These are phyloP conservation scores for Chrysanthemum seticuspe DNA, from an alignment of 129 eudicot genomes.

Conservation along the genomic window DNA sequence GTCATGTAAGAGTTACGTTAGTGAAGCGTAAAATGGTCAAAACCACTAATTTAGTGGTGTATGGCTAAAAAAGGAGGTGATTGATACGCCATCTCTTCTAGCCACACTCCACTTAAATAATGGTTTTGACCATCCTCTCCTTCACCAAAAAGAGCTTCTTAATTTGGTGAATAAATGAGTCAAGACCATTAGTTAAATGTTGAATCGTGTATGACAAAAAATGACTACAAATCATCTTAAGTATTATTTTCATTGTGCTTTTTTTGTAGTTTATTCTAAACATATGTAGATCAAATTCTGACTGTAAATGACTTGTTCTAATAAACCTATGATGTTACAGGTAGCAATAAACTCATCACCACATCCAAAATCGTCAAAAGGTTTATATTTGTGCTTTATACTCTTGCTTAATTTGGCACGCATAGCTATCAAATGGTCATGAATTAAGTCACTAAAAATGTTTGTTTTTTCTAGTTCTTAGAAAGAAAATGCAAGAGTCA, in stretches of 20 bases:
- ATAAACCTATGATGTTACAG: conserved; percentile 35
- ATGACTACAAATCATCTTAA: not conserved
- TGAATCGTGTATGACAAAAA: too few species aligned
- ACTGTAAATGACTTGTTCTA: conserved; percentile 11
- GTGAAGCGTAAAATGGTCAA: too few species aligned
- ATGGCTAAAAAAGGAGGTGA: too few species aligned
- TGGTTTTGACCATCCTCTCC: too few species aligned
- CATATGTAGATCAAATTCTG: conserved; percentile 9
- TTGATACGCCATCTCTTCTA: too few species aligned
- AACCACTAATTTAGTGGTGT: too few species aligned
- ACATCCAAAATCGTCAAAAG: conserved; percentile 37
- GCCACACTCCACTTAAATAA: too few species aligned
- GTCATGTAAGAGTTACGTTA: too few species aligned
- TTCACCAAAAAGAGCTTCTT: too few species aligned
- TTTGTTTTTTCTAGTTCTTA: conserved; percentile 32
- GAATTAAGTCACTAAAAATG: conserved; percentile 1
- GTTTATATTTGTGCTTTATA: conserved; percentile 26
- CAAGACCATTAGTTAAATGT: too few species aligned
- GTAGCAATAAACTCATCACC: conserved; percentile 33
- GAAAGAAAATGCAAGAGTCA: conserved; percentile 28
- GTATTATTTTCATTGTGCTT: not conserved
- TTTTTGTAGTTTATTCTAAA: not conserved
- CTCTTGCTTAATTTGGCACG: conserved; percentile 17
- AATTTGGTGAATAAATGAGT: too few species aligned
- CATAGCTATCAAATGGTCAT: conserved; percentile 11